These are phyloP conservation scores for Limtongia smithiae DNA, from an alignment of 805 yeast genomes.

Conservation along the genomic window DNA sequence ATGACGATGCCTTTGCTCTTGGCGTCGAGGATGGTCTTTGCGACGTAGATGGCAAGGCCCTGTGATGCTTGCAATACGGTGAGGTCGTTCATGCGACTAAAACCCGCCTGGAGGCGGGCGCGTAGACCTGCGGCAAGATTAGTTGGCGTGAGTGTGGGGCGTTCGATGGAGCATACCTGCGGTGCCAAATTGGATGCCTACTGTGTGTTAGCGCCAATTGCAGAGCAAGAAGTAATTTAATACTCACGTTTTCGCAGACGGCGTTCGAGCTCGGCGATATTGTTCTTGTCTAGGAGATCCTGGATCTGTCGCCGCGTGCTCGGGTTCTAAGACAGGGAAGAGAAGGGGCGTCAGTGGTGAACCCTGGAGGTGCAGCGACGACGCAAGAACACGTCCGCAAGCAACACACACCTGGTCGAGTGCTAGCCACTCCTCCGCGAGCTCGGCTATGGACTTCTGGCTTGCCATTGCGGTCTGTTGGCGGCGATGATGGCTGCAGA, in stretches of 20 bases:
- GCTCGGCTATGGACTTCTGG: slow-evolving; percentile 24
- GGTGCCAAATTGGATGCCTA: too few species aligned
- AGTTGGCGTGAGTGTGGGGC: too few species aligned
- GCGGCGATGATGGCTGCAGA: too few species aligned
- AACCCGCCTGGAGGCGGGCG: slow-evolving; percentile 86
- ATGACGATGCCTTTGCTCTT: slow-evolving; percentile 54
- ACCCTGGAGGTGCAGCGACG: background rate
- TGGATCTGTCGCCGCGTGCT: slow-evolving; percentile 55
- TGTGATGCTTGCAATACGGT: slow-evolving; percentile 89
- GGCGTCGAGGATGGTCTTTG: slow-evolving; percentile 34
- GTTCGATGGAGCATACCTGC: too few species aligned
- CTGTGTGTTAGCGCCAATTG: too few species aligned
- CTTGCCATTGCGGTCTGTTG: too few species aligned
- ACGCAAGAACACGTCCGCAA: background rate
- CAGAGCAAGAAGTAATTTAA: slow-evolving; percentile 54
- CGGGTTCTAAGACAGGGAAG: slow-evolving; percentile 32
- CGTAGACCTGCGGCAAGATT: slow-evolving; percentile 78
- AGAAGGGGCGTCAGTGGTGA: background rate
- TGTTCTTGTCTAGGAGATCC: slow-evolving; percentile 40
- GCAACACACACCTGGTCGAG: slow-evolving; percentile 38
- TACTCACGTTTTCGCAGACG: slow-evolving; percentile 45
- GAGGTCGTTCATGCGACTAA: slow-evolving; percentile 80
- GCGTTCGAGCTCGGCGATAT: slow-evolving; percentile 47
- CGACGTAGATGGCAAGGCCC: slow-evolving; percentile 40
- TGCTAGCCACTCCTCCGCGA: slow-evolving; percentile 42